Percentiles rank a stretch among this genome's conserved stretches.
Evolutionary conservation across 2,329 filamentous ascomycete genomes (phyloP).

Genomic region (Ascochyta rabiei): DNA sequence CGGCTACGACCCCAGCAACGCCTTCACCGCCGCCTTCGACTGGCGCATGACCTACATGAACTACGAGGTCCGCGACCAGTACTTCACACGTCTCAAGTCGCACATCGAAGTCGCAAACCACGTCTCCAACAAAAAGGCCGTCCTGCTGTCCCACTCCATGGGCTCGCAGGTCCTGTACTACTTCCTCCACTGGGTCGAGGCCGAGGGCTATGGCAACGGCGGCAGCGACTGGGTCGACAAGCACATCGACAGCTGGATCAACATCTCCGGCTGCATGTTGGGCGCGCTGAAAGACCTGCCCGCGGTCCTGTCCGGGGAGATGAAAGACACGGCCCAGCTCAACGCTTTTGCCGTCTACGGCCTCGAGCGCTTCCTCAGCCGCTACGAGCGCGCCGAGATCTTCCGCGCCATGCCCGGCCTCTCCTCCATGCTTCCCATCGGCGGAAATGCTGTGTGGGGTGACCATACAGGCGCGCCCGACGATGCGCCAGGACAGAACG

Average conservation of each 20-base stretch:
- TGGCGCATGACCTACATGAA: constrained; percentile 93
- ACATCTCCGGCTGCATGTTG: constrained; percentile 97
- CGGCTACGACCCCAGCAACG: constrained; percentile 87
- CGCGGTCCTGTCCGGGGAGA: constrained; percentile 91
- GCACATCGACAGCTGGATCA: constrained; percentile 94
- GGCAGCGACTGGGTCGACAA: constrained; percentile 88
- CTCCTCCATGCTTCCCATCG: constrained; percentile 94
- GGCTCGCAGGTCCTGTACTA: constrained; percentile 93
- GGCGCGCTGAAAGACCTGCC: constrained; percentile 90
- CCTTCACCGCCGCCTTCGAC: constrained; percentile 76
- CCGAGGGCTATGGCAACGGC: constrained; percentile 76
- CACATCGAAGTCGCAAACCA: constrained; percentile 84
- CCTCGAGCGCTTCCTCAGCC: constrained; percentile 91
- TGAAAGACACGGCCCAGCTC: constrained; percentile 96
- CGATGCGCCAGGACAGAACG: constrained; percentile 73
- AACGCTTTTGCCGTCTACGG: constrained; percentile 97
- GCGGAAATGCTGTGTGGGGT: constrained; percentile 94
- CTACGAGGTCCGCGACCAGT: constrained; percentile 87
- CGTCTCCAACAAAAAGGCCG: constrained; percentile 78
- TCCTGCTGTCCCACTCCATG: constrained; percentile 94
- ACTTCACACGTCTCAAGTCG: constrained; percentile 87
- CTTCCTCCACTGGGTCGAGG: constrained; percentile 82
- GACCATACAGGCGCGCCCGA: constrained; percentile 87
- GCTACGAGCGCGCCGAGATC: constrained; percentile 87
- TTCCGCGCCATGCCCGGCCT: constrained; percentile 97